phyloP scores from a whole-genome alignment of 352 stramenopile species.

The Globisporangium middletonii region DNA sequence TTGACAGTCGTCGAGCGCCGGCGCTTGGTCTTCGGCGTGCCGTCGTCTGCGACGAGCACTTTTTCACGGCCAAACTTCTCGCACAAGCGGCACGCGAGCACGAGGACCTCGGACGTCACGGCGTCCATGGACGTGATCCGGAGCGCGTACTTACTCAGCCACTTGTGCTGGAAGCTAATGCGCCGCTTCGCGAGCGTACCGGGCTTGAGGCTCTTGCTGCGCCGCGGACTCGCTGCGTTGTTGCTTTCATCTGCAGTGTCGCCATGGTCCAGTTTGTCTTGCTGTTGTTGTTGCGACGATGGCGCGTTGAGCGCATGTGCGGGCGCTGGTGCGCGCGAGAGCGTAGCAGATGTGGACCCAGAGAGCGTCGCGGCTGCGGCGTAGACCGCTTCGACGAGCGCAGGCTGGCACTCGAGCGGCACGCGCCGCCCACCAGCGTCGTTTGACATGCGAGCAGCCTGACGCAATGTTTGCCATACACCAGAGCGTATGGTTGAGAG shows the following conservation, averaged over 20 bases:
- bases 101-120: constrained; percentile 11
- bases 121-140: constrained; percentile 11
- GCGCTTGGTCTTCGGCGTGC: constrained; percentile 8
- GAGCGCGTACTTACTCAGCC: constrained; percentile 15
- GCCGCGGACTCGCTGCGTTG: neutral
- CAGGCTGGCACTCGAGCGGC: no score
- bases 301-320: neutral
- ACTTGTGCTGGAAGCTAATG: constrained; percentile 13
- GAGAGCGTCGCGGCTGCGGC: no score
- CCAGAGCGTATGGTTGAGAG: no score
- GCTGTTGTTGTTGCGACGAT: neutral
- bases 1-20: constrained; percentile 12
- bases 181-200: constrained; percentile 6
- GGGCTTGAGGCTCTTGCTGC: neutral
- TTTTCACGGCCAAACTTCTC: constrained; percentile 15
- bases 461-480: no score
- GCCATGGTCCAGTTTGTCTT: neutral
- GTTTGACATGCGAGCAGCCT: no score
- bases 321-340: no score
- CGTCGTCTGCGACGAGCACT: constrained; percentile 1
- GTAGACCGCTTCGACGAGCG: no score
- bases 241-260: neutral
- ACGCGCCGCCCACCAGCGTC: no score
- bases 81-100: constrained; percentile 14
- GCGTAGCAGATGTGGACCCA: no score